Evolutionary conservation across 2,329 filamentous ascomycete genomes (phyloP).

Genomic region (Microcyclospora pomicola): DNA sequence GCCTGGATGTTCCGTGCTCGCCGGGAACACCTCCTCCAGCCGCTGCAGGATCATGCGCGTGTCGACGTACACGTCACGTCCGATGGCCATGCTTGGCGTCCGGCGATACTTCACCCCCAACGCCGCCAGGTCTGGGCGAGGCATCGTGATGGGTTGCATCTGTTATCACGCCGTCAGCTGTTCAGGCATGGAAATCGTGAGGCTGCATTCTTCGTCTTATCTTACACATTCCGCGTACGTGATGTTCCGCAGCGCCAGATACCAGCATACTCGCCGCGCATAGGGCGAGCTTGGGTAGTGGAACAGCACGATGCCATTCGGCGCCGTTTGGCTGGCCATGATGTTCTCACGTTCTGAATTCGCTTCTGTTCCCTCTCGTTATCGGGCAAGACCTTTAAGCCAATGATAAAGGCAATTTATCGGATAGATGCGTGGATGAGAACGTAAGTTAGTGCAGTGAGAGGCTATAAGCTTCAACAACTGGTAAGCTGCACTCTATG

Average conservation of each 20-base stretch:
- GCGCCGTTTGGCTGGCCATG: conserved; percentile 13
- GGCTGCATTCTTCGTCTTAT: background rate
- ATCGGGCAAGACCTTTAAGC: too few relatives aligned
- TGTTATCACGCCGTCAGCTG: conserved; percentile 3
- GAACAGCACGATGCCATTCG: conserved; percentile 45
- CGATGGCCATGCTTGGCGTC: conserved; percentile 54
- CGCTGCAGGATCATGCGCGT: conserved; percentile 53
- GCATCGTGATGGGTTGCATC: conserved; percentile 53
- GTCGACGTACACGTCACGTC: conserved; percentile 55
- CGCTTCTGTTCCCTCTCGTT: too few relatives aligned
- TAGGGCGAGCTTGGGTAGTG: conserved; percentile 55
- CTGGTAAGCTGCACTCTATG: too few relatives aligned
- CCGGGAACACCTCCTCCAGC: conserved; percentile 44
- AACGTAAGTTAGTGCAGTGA: too few relatives aligned
- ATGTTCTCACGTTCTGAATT: background rate
- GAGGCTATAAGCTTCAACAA: too few relatives aligned
- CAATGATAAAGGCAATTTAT: too few relatives aligned
- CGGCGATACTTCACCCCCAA: conserved; percentile 55
- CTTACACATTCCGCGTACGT: conserved; percentile 53
- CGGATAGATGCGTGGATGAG: too few relatives aligned
- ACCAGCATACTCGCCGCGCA: conserved; percentile 51
- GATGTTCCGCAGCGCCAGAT: conserved; percentile 51
- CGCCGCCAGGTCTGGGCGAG: conserved; percentile 48
- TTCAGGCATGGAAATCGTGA: background rate
- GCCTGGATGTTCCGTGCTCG: conserved; percentile 10